These are phyloP conservation scores for Singerocomus rubriflavus DNA, from an alignment of 1,284 basidiomycete species.

Conservation along the genomic window DNA sequence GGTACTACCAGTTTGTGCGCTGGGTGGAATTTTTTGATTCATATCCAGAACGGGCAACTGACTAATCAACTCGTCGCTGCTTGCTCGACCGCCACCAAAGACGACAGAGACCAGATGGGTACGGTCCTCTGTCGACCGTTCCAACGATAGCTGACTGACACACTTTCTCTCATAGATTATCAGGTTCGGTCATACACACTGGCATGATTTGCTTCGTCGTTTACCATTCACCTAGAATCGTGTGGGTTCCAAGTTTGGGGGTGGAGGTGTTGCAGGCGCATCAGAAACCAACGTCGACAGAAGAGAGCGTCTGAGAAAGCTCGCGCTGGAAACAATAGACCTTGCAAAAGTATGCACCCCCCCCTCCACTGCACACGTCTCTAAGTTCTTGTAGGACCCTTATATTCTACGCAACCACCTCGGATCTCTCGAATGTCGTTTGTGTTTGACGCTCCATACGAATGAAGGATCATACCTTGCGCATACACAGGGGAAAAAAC, in stretches of 20 bases:
- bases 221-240: constrained; percentile 63
- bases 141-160: constrained; percentile 4
- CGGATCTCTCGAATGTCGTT: constrained; percentile 94
- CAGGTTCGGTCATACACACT: constrained; percentile 34
- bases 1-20: too few species aligned
- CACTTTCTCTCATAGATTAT: constrained; percentile 36
- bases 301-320: constrained; percentile 90
- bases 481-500: constrained; percentile 99
- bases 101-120: constrained; percentile 22
- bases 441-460: constrained; percentile 96
- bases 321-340: constrained; percentile 95
- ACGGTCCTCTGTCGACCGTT: not conserved
- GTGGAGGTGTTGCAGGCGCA: constrained; percentile 89
- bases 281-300: constrained; percentile 95
- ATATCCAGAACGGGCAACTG: constrained; percentile 16
- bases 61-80: not conserved
- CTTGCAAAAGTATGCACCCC: constrained; percentile 71
- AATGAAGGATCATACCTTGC: constrained; percentile 99
- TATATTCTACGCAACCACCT: constrained; percentile 99
- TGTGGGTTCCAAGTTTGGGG: constrained; percentile 94
- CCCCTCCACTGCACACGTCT: not conserved
- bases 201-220: not conserved
- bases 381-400: constrained; percentile 67
- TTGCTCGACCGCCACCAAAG: not conserved
- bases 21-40: not conserved